Evolutionary conservation across 2,329 filamentous ascomycete genomes (phyloP).

Genomic region (Phyllosticta paracitricarpa): DNA sequence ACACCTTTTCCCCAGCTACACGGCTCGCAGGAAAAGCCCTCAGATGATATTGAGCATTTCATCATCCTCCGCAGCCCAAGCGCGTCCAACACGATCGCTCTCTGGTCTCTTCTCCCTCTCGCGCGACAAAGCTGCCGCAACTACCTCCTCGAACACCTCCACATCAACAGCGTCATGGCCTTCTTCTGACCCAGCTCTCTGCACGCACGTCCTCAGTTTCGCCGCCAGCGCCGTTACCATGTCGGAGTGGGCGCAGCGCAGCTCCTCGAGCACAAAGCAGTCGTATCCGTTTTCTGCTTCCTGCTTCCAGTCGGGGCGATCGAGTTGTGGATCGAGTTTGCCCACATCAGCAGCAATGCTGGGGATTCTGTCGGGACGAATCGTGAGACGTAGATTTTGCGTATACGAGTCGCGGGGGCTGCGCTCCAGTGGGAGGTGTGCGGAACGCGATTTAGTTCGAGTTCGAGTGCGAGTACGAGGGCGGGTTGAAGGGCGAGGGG

Average conservation of each 20-base stretch:
- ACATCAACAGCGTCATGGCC: background rate
- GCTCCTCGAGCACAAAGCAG: background rate
- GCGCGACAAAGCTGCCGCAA: background rate
- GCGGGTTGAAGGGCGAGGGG: slow-evolving; percentile 10
- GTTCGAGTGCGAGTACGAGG: slow-evolving; percentile 14
- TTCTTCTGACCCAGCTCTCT: background rate
- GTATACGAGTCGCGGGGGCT: slow-evolving; percentile 20
- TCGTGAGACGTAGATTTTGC: slow-evolving; percentile 15
- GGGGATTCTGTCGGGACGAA: background rate
- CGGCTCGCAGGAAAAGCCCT: background rate
- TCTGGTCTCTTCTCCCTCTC: background rate
- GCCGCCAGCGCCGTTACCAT: background rate
- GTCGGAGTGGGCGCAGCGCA: background rate
- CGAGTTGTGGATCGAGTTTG: background rate
- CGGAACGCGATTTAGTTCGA: slow-evolving; percentile 24
- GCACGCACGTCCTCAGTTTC: background rate
- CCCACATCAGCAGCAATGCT: background rate
- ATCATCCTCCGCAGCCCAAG: background rate
- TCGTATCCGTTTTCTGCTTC: background rate
- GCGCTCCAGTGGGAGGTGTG: slow-evolving; percentile 29
- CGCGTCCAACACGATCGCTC: background rate
- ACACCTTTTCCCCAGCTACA: too few species aligned
- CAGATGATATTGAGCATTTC: background rate
- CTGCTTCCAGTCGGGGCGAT: background rate
- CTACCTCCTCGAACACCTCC: background rate